Evolutionary conservation across 1,139 yeast genomes (phyloP).

Genomic region (Yamadazyma diddensiae): DNA sequence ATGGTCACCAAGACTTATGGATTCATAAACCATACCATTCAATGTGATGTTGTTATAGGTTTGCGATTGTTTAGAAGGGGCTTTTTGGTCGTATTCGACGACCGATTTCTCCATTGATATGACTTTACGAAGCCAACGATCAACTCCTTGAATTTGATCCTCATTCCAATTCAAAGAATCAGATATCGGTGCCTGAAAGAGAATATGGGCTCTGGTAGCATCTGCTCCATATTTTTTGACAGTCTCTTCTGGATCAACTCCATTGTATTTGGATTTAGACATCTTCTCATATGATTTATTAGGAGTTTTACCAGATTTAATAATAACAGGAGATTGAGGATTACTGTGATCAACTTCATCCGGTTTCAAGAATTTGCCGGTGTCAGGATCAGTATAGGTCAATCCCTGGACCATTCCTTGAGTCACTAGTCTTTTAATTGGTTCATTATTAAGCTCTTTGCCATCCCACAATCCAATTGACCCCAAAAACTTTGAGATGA

Average conservation of each 20-base stretch:
- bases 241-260: conserved; percentile 84
- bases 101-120: conserved; percentile 35
- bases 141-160: conserved; percentile 77
- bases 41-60: conserved; percentile 18
- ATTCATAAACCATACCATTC: conserved; percentile 17
- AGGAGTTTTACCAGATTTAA: conserved; percentile 51
- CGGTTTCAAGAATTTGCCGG: conserved; percentile 74
- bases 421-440: conserved; percentile 74
- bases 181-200: conserved; percentile 89
- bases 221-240: conserved; percentile 87
- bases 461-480: conserved; percentile 55
- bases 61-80: conserved; percentile 1
- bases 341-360: conserved; percentile 53
- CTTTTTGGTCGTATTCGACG: conserved; percentile 2
- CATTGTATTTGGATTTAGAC: conserved; percentile 94
- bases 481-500: conserved; percentile 74
- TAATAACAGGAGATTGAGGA: conserved; percentile 42
- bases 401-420: conserved; percentile 99
- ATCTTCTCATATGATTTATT: conserved; percentile 73
- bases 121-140: conserved; percentile 78
- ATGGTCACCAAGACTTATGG: conserved; percentile 27
- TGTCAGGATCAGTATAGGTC: conserved; percentile 70
- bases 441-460: conserved; percentile 57
- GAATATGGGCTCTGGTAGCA: conserved; percentile 87
- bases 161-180: conserved; percentile 91